phyloP scores from a whole-genome alignment of 371 early-diverging fungal species.

The Lichtheimia hyalospora region DNA sequence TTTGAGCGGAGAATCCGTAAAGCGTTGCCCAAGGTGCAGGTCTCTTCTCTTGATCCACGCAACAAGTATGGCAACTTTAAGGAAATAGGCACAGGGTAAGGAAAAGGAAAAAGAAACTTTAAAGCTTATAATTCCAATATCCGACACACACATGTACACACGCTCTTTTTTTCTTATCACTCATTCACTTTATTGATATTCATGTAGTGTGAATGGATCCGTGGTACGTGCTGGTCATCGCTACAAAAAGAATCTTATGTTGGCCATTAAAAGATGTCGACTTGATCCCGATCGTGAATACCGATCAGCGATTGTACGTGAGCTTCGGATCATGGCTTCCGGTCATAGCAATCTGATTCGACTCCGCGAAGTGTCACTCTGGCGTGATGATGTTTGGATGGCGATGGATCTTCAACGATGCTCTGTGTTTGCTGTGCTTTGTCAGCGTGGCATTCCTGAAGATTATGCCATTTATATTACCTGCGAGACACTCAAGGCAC shows the following conservation, averaged over 20 bases:
- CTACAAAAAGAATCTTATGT: conserved; percentile 38
- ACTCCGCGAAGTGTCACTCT: conserved; percentile 45
- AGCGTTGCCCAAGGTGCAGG: conserved; percentile 38
- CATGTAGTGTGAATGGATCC: conserved; percentile 48
- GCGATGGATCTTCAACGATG: conserved; percentile 52
- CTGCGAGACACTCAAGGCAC: conserved; percentile 63
- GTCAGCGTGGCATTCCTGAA: conserved; percentile 54
- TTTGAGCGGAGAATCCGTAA: conserved; percentile 45
- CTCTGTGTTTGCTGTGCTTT: conserved; percentile 51
- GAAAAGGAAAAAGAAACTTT: background rate
- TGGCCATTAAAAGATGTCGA: conserved; percentile 51
- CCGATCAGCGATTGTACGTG: conserved; percentile 46
- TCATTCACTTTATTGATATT: background rate
- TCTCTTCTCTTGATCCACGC: conserved; percentile 41
- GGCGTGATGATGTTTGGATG: conserved; percentile 55
- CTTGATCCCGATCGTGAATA: conserved; percentile 52
- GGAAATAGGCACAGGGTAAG: conserved; percentile 56
- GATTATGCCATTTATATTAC: conserved; percentile 43
- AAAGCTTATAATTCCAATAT: background rate
- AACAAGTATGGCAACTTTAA: conserved; percentile 45
- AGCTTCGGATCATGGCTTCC: conserved; percentile 49
- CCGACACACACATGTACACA: background rate
- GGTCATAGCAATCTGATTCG: conserved; percentile 47
- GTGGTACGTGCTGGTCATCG: conserved; percentile 42
- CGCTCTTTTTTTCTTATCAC: background rate